Conservation (phyloP, 495 filamentous ascomycete species). For the Pyronema domesticum region DNA sequence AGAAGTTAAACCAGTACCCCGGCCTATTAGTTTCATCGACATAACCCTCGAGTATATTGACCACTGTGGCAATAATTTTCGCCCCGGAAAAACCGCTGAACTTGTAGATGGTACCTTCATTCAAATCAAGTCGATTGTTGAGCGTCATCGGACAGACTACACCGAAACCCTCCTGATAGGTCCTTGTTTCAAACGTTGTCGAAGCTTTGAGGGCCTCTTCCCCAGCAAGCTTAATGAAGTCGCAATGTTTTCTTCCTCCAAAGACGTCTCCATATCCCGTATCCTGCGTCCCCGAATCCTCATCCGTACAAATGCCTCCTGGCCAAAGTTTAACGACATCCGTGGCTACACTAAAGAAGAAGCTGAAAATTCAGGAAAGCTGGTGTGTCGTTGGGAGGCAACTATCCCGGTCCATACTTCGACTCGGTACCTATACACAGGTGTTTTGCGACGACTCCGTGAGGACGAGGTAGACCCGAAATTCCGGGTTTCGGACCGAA, state of each 20-base stretch:
- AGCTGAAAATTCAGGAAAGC: slow-evolving; percentile 13
- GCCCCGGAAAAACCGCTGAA: slow-evolving; percentile 14
- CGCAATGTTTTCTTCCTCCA: slow-evolving; percentile 13
- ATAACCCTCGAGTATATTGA: neutral
- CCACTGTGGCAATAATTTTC: slow-evolving; percentile 11
- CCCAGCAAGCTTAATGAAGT: slow-evolving; percentile 19
- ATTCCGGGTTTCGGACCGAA: slow-evolving; percentile 13
- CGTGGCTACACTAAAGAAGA: neutral
- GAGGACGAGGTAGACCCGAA: slow-evolving; percentile 19
- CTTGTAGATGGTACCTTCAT: slow-evolving; percentile 21
- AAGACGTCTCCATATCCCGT: slow-evolving; percentile 7
- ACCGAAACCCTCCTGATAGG: slow-evolving; percentile 11
- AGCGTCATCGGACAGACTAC: neutral
- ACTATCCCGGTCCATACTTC: neutral
- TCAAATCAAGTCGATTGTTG: slow-evolving; percentile 8
- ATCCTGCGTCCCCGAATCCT: slow-evolving; percentile 10
- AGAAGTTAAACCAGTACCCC: no score
- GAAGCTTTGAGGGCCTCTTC: slow-evolving; percentile 14
- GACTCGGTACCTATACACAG: slow-evolving; percentile 8
- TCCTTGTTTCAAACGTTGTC: slow-evolving; percentile 11
- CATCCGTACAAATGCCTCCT: slow-evolving; percentile 22
- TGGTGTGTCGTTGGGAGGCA: slow-evolving; percentile 19
- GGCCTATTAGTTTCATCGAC: no score
- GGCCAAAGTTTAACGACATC: slow-evolving; percentile 9
- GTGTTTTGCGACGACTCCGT: slow-evolving; percentile 14